Conservation (phyloP, 441 rosid species). For the Eugenia klotzschiana region DNA sequence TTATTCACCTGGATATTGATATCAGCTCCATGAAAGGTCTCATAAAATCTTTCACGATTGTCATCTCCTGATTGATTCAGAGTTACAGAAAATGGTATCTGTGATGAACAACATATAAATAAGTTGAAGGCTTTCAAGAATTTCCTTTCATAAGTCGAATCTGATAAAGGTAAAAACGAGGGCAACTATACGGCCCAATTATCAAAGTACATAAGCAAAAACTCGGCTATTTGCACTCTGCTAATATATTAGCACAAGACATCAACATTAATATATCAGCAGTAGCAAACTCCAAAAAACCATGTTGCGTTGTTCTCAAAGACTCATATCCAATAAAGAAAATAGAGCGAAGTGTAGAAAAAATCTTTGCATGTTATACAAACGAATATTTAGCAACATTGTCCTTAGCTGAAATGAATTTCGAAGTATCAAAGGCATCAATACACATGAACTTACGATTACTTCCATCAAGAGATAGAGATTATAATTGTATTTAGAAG, state of each 20-base stretch:
- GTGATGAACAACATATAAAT: slow-evolving; percentile 1
- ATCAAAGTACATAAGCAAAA: background rate
- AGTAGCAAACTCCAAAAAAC: background rate
- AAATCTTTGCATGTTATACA: background rate
- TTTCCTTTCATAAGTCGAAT: background rate
- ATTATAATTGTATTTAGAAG: background rate
- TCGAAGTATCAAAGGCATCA: background rate
- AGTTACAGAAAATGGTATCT: slow-evolving; percentile 62
- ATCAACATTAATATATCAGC: background rate
- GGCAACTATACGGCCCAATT: background rate
- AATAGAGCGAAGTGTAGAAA: background rate
- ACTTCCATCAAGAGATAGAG: background rate
- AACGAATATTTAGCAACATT: background rate
- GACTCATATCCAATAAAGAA: background rate
- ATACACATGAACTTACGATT: background rate
- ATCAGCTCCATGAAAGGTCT: slow-evolving; percentile 79
- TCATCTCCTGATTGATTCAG: slow-evolving; percentile 40
- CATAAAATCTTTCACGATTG: slow-evolving; percentile 45
- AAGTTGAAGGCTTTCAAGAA: background rate
- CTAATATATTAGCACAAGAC: background rate
- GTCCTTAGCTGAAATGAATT: background rate
- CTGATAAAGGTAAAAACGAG: background rate
- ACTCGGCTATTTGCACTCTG: background rate
- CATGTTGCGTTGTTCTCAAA: background rate
- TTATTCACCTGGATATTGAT: slow-evolving; percentile 62